Percentiles rank a stretch among this genome's conserved stretches.
Conservation (phyloP, 1,284 basidiomycete genomes). For the Ganoderma lingzhi region DNA sequence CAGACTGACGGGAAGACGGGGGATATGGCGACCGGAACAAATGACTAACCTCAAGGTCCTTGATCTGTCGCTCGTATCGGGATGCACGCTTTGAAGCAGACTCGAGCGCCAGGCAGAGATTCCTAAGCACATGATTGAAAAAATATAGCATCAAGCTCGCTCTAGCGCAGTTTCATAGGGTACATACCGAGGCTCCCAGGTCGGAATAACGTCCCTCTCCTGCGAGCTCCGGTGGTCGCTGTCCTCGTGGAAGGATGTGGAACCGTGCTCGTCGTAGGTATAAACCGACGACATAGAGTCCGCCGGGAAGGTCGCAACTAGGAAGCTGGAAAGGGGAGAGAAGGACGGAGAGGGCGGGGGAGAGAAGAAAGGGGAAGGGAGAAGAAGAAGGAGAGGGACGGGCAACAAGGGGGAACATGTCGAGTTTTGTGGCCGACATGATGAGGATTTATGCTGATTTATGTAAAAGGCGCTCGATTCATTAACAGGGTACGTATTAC, state of each 20-base stretch:
- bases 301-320: background rate
- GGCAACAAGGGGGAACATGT: constrained; percentile 8
- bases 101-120: constrained; percentile 48
- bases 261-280: constrained; percentile 22
- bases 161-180: background rate
- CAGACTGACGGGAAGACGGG: background rate
- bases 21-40: constrained; percentile 7
- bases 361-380: constrained; percentile 9
- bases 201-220: constrained; percentile 25
- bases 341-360: background rate
- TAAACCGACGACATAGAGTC: constrained; percentile 28
- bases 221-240: constrained; percentile 25
- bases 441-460: background rate
- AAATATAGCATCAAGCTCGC: background rate
- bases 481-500: constrained; percentile 26
- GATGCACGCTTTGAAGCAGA: constrained; percentile 58
- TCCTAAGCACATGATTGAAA: constrained; percentile 5
- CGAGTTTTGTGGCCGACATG: background rate
- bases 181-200: constrained; percentile 31
- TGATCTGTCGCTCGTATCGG: constrained; percentile 69
- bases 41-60: constrained; percentile 67
- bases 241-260: constrained; percentile 15
- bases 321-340: background rate
- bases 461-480: constrained; percentile 24
- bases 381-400: constrained; percentile 16